Evolutionary conservation across 208 protist genomes (phyloP), one percentile per base, ranked within the genome.

Genomic region (Acanthamoeba royreba): DNA sequence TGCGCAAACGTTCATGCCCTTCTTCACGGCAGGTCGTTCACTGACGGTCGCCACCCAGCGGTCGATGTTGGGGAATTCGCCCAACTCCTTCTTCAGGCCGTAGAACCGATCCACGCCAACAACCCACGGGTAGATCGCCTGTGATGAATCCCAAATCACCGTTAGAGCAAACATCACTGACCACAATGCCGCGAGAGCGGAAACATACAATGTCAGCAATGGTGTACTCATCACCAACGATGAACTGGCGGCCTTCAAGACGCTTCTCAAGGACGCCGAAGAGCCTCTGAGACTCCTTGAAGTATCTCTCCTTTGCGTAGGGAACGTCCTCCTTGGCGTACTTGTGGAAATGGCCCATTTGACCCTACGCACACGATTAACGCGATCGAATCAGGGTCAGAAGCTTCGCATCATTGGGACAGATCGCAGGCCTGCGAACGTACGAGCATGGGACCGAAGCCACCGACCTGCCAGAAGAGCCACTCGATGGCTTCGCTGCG

Each of bases 381-480:
- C 43, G 38, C 28, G 22, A 74, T 40, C 22, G 53, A 42, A 66
- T 15, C 19, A 93, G 11, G 31, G 52, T 66, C 58, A 72, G 22
- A 72, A 38, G 13, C 38, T 35, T 38, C 52, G 47, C 7, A 4
- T 13, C 19, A 31, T 11, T 15, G 2, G 33, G 43, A 94, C 42
- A 43, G 49, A 35, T 7, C 40, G 45, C 19, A 96, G 94, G 46
- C 31, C 55, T 9, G 45, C 45, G 77, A 96, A 31, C 49, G 43
- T 38, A 95, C 96, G 7, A 91, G 52, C 94, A 96, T 97, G 61
- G 96, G 96, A 11, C 96, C 96, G 11, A 96, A 35, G 74, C 93
- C 94, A 33, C 47, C 47, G 92, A 96, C 95, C 94, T 98, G 97
- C 95, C 96, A 98, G 38, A 98, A 93, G 25, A 98, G 11, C 97